Evolutionary conservation across 139 green algal genomes (phyloP), one percentile per base, ranked within the genome.

Genomic region (Picochlorum sp.): DNA sequence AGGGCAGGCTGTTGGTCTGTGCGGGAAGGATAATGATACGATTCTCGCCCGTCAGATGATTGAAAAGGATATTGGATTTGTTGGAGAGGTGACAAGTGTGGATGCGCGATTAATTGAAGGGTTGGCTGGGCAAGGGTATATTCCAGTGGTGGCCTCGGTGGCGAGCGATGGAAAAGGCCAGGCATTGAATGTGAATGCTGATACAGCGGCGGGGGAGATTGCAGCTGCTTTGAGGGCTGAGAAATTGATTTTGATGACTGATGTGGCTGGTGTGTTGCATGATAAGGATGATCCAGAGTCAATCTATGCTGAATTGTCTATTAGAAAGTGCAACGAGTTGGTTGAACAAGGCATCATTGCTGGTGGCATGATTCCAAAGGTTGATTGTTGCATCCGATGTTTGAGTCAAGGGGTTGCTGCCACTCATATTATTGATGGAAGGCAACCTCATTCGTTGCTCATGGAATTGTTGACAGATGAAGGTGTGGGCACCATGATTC

Each of bases 221-320:
- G 92, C 92, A 1, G 92, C 90, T 7, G 79, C 87, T 1, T 74
- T 99, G 49, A 69, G 83, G 38, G 94, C 94, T 1, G 94, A 98
- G 82, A 99, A 99, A 85, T 88, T 99, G 4, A 95, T 99, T 62
- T 82, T 99, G 44, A 99, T 99, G 94, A 99, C 94, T 16, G 90
- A 98, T 69, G 91, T 96, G 61, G 82, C 88, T 2, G 90, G 91
- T 5, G 87, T 97, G 65, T 69, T 96, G 76, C 69, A 68, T 4
- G 83, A 97, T 77, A 95, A 95, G 76, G 80, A 96, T 64, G 90
- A 97, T 71, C 56, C 86, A 0, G 30, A 47, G 37, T 94, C 88
- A 56, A 89, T 92, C 70, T 88, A 86, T 62, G 34, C 68, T 0
- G 52, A 68, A 37, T 81, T 96, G 24, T 81, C 85, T 61, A 95